Evolutionary conservation across 306 rosid genomes (phyloP).

Genomic region (Alnus glutinosa): DNA sequence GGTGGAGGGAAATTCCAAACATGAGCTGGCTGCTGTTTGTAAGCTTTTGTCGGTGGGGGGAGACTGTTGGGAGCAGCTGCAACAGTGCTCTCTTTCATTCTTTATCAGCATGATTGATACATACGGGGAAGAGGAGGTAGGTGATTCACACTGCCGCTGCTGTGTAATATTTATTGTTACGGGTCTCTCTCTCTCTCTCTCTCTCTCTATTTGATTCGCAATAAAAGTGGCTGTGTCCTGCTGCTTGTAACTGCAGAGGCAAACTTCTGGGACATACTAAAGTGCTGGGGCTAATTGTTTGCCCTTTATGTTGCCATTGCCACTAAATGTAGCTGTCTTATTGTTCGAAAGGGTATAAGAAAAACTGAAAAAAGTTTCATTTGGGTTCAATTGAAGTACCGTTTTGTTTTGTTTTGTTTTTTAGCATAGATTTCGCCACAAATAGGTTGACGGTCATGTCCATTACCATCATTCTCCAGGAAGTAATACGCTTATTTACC

Average conservation of each 20-base stretch:
- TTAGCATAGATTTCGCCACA: not conserved
- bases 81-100: constrained; percentile 11
- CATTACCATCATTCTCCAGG: no score
- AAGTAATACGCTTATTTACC: no score
- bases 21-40: constrained; percentile 16
- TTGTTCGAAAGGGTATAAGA: not conserved
- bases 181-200: constrained; percentile 10
- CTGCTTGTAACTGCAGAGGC: constrained; percentile 24
- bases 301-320: not conserved
- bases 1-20: not conserved
- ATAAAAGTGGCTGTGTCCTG: constrained; percentile 23
- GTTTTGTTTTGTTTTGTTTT: not conserved
- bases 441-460: not conserved
- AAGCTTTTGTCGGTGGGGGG: not conserved
- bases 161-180: constrained; percentile 15
- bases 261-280: not conserved
- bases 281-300: constrained; percentile 1
- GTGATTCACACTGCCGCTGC: constrained; percentile 15
- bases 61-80: constrained; percentile 23
- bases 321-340: constrained; percentile 12
- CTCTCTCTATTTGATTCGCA: constrained; percentile 8
- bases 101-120: constrained; percentile 1
- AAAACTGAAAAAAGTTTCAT: not conserved
- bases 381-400: not conserved
- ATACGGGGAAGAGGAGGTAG: constrained; percentile 17